Evolutionary conservation across 1,284 basidiomycete genomes (phyloP), one percentile per base, ranked within the genome.

Genomic region (Puccinia brachypodii): DNA sequence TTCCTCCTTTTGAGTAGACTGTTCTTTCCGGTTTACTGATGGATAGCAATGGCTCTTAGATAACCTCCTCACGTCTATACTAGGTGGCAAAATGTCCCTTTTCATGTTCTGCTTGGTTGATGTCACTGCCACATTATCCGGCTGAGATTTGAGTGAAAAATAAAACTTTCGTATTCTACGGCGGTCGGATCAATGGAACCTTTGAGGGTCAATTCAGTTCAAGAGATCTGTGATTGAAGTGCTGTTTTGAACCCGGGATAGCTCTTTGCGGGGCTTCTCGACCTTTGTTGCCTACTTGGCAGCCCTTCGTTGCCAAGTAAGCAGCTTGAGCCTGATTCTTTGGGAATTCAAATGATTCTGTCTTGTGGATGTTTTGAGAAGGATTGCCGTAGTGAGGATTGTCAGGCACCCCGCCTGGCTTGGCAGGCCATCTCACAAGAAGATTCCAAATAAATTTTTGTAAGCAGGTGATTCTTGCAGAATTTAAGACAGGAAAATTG

Each of bases 151-250:
- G 1, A 72, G 69, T 31, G 31, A 47, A 19, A 19, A 36, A 72
- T 72, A 16, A 53, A 72, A 33, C 22, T 53, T 53, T 72, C 44
- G 44, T 72, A 72, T 72, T 72, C 69, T 33, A 50, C n/a, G 47
- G 47, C 69, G 16, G 50, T 72, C 14, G 47, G 44, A 38, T 53
- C 47, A 53, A 72, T 72, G 2, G 42, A 50, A 31, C 47, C 42
- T n/a, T 72, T 33, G 33, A 72, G 47, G 44, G 33, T 38, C 25
- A 19, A 53, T 53, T 53, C 25, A 47, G 28, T 72, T 50, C 25
- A 44, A 72, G 11, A 72, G 69, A 28, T 72, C 69, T 8, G 28
- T 50, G 22, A 72, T 72, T 53, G 69, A 72, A 72, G 44, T 50
- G 33, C 44, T 72, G 19, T 53, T 19, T 44, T 28, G 69, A n/a